Evolutionary conservation across 805 yeast genomes (phyloP).

Genomic region (Candida nitratophila): DNA sequence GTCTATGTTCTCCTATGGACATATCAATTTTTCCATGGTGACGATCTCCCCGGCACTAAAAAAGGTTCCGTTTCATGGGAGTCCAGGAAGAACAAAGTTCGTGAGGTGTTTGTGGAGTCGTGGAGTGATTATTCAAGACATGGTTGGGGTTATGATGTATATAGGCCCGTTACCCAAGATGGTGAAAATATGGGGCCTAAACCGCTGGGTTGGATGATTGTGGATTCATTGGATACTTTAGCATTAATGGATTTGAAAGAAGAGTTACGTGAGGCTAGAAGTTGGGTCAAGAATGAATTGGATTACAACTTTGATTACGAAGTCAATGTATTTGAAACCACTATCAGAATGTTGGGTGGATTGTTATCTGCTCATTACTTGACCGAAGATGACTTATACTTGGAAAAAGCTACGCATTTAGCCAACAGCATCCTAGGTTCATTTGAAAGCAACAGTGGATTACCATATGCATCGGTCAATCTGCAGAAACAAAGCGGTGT

Average conservation of each 20-base stretch:
- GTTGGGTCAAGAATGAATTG: slow-evolving; percentile 70
- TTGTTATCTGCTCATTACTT: slow-evolving; percentile 75
- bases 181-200: slow-evolving; percentile 71
- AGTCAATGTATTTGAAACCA: slow-evolving; percentile 88
- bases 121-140: slow-evolving; percentile 71
- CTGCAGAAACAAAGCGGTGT: slow-evolving; percentile 55
- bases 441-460: slow-evolving; percentile 56
- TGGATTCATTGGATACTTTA: slow-evolving; percentile 80
- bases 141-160: slow-evolving; percentile 84
- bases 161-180: slow-evolving; percentile 54
- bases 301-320: slow-evolving; percentile 64
- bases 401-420: slow-evolving; percentile 72
- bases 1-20: slow-evolving; percentile 35
- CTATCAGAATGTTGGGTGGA: slow-evolving; percentile 92
- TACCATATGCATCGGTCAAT: slow-evolving; percentile 78
- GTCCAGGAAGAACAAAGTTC: slow-evolving; percentile 48
- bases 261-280: slow-evolving; percentile 55
- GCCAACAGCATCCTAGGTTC: slow-evolving; percentile 71
- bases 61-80: slow-evolving; percentile 30
- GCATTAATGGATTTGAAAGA: slow-evolving; percentile 64
- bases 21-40: slow-evolving; percentile 5
- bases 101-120: slow-evolving; percentile 59
- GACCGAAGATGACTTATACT: slow-evolving; percentile 59
- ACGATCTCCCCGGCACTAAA: slow-evolving; percentile 4
- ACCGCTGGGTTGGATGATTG: slow-evolving; percentile 92